Evolutionary conservation across 2,329 filamentous ascomycete species (phyloP), one percentile per base, ranked within the genome.

Genomic region (Curvularia sp.): DNA sequence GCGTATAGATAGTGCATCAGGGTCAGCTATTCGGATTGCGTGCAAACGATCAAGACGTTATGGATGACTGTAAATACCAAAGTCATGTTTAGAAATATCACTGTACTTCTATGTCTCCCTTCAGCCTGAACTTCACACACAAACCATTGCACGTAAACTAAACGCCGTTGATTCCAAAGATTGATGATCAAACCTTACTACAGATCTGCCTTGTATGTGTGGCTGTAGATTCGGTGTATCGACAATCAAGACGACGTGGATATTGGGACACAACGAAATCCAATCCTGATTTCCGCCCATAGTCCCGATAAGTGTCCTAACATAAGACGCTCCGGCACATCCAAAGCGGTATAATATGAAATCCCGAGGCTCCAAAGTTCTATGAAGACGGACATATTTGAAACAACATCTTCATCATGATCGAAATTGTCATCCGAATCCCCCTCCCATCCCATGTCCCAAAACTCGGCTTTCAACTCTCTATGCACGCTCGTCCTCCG

Each of bases 11-110:
- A 59, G 67, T 55, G 56, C 9, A 61, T 60, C n/a, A 39, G 34
- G 60, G 54, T 56, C 55, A 59, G 60, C 59, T 55, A 38, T 59
- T 69, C 56, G 47, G 63, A 53, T 65, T 68, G 53, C 57, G 62
- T 60, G 55, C 62, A 67, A 49, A 56, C 65, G 55, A 68, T 60
- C 60, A 68, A 59, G 65, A 68, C 63, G 65, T 64, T 59, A 68
- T 66, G 70, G 64, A 70, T 68, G 68, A 70, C 59, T 74, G 72
- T 74, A 74, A 63, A 74, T 74, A 74, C 60, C 66, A 67, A 57
- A 69, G 69, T 70, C 71, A 69, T 74, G 71, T 74, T 74, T 72
- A 72, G 69, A 74, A 49, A 72, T 72, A 73, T 70, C 69, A 71
- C 62, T 74, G 72, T 74, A 74, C 68, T 70, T 68, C 63, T 64